Evolutionary conservation across 1,284 basidiomycete species (phyloP).

Genomic region (Microstroma glucosiphilum): DNA sequence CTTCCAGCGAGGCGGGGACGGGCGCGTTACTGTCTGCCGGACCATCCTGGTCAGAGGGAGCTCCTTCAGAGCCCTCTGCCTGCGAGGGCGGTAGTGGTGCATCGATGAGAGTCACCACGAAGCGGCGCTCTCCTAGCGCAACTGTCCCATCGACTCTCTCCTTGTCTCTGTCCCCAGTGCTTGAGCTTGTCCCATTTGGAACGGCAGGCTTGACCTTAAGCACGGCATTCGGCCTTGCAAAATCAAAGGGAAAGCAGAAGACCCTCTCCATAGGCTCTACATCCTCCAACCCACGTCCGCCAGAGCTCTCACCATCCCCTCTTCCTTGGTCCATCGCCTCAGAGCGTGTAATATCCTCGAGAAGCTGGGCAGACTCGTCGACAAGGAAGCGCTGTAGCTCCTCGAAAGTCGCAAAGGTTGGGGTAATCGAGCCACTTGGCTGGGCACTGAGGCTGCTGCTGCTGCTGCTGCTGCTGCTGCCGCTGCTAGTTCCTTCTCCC

Average conservation of each 20-base stretch:
- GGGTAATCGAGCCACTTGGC: too few species aligned
- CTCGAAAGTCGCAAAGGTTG: too few species aligned
- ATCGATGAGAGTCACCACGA: not conserved
- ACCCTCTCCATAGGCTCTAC: conserved; percentile 1
- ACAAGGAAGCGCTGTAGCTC: not conserved
- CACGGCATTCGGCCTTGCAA: not conserved
- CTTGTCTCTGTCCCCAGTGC: not conserved
- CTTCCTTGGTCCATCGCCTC: not conserved
- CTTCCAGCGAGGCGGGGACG: not conserved
- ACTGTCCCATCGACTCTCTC: not conserved
- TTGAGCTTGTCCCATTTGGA: not conserved
- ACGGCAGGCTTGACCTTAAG: not conserved
- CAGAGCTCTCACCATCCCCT: not conserved
- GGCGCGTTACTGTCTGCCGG: not conserved
- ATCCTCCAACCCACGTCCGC: conserved; percentile 1
- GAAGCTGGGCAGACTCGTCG: conserved; percentile 2
- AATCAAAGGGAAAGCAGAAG: conserved; percentile 6
- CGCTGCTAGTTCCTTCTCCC: too few species aligned
- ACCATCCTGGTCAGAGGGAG: not conserved
- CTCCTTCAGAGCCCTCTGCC: not conserved
- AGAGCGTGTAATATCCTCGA: not conserved
- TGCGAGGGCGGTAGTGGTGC: conserved; percentile 3
- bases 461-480: too few species aligned
- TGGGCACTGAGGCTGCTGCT: not conserved
- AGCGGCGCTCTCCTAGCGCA: not conserved